Evolutionary conservation across 2,329 filamentous ascomycete genomes (phyloP), one percentile per base, ranked within the genome.

Genomic region (Penicillium nordicum): DNA sequence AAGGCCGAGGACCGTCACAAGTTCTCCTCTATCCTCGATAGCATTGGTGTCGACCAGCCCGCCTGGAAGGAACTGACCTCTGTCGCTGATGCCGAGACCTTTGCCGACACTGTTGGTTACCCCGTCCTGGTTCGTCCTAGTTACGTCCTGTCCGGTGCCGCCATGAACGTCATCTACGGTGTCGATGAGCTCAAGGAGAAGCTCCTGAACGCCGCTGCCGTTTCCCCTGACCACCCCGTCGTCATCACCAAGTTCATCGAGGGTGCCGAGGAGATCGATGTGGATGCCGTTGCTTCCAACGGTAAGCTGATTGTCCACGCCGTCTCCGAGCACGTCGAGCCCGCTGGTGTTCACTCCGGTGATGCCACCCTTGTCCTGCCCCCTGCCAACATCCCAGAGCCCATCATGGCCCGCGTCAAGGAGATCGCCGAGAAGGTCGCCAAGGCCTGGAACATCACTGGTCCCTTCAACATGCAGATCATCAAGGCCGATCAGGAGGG

Each of bases 391-490:
- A 85, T 97, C 25, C 89, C 96, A 62, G 80, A 88, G 66, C 78
- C 77, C 56, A 89, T 88, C 63, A 89, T 96, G 84, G 85, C 84
- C 63, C 90, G 94, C 59, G 85, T 96, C 71, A 97, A 97, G 85
- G 90, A 90, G 66, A 97, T 99, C 67, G 93, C 94, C 16, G 78
- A 92, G 76, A 97, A 96, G 84, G 92, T 99, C 50, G 94, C 94
- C 64, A 89, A 94, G 78, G 94, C 94, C 46, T 97, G 93, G 91
- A 92, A 84, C 71, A 97, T 97, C 75, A 97, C 92, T 21, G 94
- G 94, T 53, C 94, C 94, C 57, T 99, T 97, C 86, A 99, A 99
- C 84, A 97, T 99, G 93, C 94, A 99, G 74, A 96, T 99, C 77
- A 97, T 99, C 84, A 96, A 96, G 80, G 91, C 89, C 36, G 82